Conservation (phyloP, 1,284 basidiomycete species). For the Trichosporon ovoides region DNA sequence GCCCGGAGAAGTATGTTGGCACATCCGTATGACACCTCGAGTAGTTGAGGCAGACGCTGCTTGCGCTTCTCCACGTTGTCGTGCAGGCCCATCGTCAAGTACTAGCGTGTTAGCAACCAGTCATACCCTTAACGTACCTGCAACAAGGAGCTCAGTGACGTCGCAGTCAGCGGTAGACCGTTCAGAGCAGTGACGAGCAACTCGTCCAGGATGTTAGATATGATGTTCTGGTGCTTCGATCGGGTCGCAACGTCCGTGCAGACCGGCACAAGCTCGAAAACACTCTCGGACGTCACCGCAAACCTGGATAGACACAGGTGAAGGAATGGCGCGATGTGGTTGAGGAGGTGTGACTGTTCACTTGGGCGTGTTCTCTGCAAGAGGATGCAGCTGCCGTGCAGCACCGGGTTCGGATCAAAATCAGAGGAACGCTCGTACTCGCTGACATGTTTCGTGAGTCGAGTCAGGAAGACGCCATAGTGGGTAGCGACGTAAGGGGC, state of each 20-base stretch:
- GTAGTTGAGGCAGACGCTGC: slow-evolving; percentile 2
- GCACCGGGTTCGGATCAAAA: slow-evolving; percentile 34
- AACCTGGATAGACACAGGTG: slow-evolving; percentile 27
- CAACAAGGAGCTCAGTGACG: slow-evolving; percentile 27
- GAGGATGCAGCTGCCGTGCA: slow-evolving; percentile 18
- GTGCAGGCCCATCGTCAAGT: slow-evolving; percentile 8
- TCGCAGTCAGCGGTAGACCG: slow-evolving; percentile 22
- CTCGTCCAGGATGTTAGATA: slow-evolving; percentile 29
- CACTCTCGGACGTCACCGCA: slow-evolving; percentile 16
- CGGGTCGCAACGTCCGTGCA: slow-evolving; percentile 9
- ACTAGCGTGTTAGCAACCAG: slow-evolving; percentile 5
- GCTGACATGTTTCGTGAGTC: slow-evolving; percentile 32
- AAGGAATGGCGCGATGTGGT: slow-evolving; percentile 35
- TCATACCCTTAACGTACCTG: slow-evolving; percentile 12
- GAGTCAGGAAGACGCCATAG: slow-evolving; percentile 32
- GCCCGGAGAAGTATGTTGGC: slow-evolving; percentile 25
- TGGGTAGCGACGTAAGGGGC: slow-evolving; percentile 11
- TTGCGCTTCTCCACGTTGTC: slow-evolving; percentile 1
- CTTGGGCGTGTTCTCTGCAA: not conserved
- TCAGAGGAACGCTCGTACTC: slow-evolving; percentile 28
- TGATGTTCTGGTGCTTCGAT: slow-evolving; percentile 25
- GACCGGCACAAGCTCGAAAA: slow-evolving; percentile 11
- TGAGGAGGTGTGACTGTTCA: slow-evolving; percentile 18
- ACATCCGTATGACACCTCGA: slow-evolving; percentile 27
- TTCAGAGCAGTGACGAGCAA: slow-evolving; percentile 22